Evolutionary conservation across 176 grass and related monocot species (phyloP).

Genomic region (Zoysia japonica): DNA sequence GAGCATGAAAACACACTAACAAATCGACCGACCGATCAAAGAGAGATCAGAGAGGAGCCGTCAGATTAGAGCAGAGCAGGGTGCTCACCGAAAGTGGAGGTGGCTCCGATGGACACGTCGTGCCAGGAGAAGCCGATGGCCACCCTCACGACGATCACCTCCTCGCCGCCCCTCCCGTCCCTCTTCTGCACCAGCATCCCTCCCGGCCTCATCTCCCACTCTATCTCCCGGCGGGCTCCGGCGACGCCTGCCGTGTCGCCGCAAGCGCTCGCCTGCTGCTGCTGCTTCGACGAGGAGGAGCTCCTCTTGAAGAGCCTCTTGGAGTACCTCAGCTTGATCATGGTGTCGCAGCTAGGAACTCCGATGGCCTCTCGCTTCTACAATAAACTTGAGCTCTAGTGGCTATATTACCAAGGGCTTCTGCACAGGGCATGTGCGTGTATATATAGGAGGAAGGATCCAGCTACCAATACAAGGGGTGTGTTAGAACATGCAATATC

Average conservation of each 20-base stretch:
- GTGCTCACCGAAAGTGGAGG: slow-evolving; percentile 77
- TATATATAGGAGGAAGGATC: slow-evolving; percentile 27
- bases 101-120: slow-evolving; percentile 80
- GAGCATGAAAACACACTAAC: not conserved
- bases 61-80: not conserved
- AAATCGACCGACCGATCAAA: not conserved
- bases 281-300: slow-evolving; percentile 43
- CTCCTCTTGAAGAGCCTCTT: slow-evolving; percentile 97
- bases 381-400: not conserved
- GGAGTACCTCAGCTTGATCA: slow-evolving; percentile 91
- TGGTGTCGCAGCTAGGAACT: slow-evolving; percentile 2
- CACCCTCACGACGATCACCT: slow-evolving; percentile 67
- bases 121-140: slow-evolving; percentile 80
- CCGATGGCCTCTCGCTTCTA: not conserved
- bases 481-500: slow-evolving; percentile 43
- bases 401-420: not conserved
- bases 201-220: slow-evolving; percentile 89
- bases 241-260: not conserved
- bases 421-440: not conserved
- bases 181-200: slow-evolving; percentile 99
- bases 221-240: slow-evolving; percentile 48
- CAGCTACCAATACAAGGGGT: slow-evolving; percentile 5
- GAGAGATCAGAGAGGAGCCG: not conserved
- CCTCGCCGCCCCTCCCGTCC: slow-evolving; percentile 47
- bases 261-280: slow-evolving; percentile 30